These are phyloP conservation scores for Blepharisma undulans DNA, from an alignment of 169 alveolate genomes.

Conservation along the genomic window DNA sequence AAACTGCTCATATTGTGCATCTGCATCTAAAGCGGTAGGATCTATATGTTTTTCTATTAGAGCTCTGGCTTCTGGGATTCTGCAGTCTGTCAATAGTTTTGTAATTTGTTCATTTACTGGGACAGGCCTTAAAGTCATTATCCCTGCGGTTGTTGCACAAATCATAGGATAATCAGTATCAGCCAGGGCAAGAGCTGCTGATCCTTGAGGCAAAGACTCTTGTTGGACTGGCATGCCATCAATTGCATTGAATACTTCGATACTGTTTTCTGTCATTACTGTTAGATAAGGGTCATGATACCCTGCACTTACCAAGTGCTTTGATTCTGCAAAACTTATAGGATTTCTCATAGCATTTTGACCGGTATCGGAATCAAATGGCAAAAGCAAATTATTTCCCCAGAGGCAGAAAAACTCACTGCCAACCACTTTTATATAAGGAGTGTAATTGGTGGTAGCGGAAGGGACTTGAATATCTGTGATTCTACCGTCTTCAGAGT, in stretches of 20 bases:
- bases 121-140: neutral
- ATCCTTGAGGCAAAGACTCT: neutral
- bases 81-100: constrained; percentile 20
- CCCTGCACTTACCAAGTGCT: neutral
- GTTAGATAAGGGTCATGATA: constrained; percentile 15
- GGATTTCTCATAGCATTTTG: constrained; percentile 7
- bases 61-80: constrained; percentile 22
- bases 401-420: constrained; percentile 34
- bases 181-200: neutral
- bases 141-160: neutral
- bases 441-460: constrained; percentile 1
- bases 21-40: neutral
- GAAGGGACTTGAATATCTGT: neutral
- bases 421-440: constrained; percentile 28
- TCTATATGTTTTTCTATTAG: constrained; percentile 16
- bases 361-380: constrained; percentile 24
- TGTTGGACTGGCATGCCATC: constrained; percentile 2
- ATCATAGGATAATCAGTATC: constrained; percentile 1
- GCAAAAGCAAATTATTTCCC: constrained; percentile 25
- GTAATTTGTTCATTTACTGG: constrained; percentile 21
- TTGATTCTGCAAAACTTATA: neutral
- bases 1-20: neutral
- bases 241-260: neutral
- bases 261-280: neutral
- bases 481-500: neutral